Evolutionary conservation across 1,284 basidiomycete species (phyloP).

Genomic region (Pseudozyma sp.): DNA sequence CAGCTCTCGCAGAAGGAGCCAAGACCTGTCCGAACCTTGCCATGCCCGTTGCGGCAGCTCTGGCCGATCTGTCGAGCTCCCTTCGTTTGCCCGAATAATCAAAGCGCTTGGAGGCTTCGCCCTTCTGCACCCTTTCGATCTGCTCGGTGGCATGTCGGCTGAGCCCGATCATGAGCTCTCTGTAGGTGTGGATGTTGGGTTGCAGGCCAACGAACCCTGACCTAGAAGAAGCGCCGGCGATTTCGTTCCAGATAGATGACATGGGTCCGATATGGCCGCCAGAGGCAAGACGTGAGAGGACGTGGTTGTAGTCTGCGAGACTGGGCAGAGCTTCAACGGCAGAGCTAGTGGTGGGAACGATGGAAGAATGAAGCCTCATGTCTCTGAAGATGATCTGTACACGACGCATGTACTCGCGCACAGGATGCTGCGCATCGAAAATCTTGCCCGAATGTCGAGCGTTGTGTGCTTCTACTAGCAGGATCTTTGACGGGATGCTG

Average conservation of each 20-base stretch:
- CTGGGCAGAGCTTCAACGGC: constrained; percentile 27
- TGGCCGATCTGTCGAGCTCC: constrained; percentile 34
- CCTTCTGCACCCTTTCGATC: constrained; percentile 49
- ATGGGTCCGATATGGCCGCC: constrained; percentile 56
- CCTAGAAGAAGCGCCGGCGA: constrained; percentile 26
- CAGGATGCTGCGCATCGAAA: constrained; percentile 24
- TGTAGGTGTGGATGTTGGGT: constrained; percentile 52
- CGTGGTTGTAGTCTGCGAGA: constrained; percentile 56
- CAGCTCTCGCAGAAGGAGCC: constrained; percentile 40
- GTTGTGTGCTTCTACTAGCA: constrained; percentile 23
- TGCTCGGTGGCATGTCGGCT: constrained; percentile 52
- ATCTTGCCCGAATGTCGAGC: constrained; percentile 31
- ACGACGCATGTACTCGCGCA: constrained; percentile 51
- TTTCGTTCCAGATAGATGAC: constrained; percentile 55
- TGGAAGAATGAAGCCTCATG: constrained; percentile 41
- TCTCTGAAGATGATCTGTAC: constrained; percentile 53
- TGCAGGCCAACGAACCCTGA: constrained; percentile 12
- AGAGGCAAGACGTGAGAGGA: constrained; percentile 47
- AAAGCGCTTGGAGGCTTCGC: constrained; percentile 32
- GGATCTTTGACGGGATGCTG: constrained; percentile 17
- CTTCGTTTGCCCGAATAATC: constrained; percentile 34
- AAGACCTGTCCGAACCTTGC: constrained; percentile 40
- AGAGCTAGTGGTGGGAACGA: constrained; percentile 26
- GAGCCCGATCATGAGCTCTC: constrained; percentile 58
- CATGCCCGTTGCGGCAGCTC: constrained; percentile 32